Evolutionary conservation across 352 stramenopile species (phyloP), one percentile per base, ranked within the genome.

Genomic region (Globisporangium mamillatum): DNA sequence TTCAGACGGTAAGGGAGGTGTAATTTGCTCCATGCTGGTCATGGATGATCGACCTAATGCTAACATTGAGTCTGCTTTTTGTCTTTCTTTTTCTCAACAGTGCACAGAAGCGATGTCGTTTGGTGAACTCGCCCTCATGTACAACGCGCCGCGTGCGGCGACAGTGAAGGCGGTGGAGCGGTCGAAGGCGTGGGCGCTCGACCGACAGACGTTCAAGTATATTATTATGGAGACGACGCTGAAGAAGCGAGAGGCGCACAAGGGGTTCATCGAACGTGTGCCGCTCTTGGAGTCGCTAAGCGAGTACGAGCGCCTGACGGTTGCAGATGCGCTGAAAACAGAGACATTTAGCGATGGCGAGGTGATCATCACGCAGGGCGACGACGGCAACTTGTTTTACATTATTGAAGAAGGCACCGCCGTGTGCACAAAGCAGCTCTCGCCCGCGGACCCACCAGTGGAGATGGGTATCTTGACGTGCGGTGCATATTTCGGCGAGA

Each of bases 101-200:
- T 91, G 98, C 67, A 89, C 79, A n/a, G 80, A 90, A 34, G 88
- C 86, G 2, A 90, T 93, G 74, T 96, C 92, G 9, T 99, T 99
- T 83, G 97, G 97, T 38, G 97, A 99, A 70, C 77, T 99, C 34
- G 96, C 96, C 12, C 84, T 99, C 27, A 97, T 99, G 91, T 99
- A 99, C 83, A 98, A 98, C 67, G 95, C 91, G 20, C 97, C 97
- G 6, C 94, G 97, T 63, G 94, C 96, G 27, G 97, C 97, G 27
- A 98, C 96, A 14, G 97, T 98, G 58, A 95, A 97, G 70, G 94
- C 94, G 5, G 85, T 90, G 29, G 80, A 93, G 67, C 74, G 88
- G 62, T 98, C 92, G 58, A 98, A 98, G 64, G 83, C 97, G 0
- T 99, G 96, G 96, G 89, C 86, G 56, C 83, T 96, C 32, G 89